Percentiles rank a stretch among this genome's conserved stretches.
Conservation (phyloP, 2,329 filamentous ascomycete species). For the Fusarium foetens region DNA sequence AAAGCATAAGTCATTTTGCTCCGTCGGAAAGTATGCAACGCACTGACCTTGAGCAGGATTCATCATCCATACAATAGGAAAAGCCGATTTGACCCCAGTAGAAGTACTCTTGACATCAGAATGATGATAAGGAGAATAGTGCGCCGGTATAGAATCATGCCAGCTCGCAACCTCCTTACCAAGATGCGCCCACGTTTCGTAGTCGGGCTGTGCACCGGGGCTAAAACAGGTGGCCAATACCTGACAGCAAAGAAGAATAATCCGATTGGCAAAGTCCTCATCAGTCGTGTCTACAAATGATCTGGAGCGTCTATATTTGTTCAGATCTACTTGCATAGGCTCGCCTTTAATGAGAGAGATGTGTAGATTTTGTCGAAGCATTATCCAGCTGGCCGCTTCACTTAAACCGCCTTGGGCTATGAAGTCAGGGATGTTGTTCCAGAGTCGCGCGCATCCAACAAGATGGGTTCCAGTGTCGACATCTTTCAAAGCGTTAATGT, state of each 20-base stretch:
- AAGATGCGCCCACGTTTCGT: constrained; percentile 30
- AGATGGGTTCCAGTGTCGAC: constrained; percentile 44
- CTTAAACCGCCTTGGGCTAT: constrained; percentile 50
- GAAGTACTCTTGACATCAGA: constrained; percentile 24
- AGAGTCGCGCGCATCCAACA: constrained; percentile 40
- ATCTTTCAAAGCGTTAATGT: constrained; percentile 23
- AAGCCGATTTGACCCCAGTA: constrained; percentile 1
- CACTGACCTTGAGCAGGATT: neutral
- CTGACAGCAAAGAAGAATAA: constrained; percentile 44
- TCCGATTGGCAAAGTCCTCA: constrained; percentile 44
- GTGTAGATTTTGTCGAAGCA: constrained; percentile 60
- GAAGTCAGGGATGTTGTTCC: constrained; percentile 44
- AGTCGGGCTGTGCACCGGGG: constrained; percentile 44
- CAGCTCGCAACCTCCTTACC: constrained; percentile 38
- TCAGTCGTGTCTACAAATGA: constrained; percentile 40
- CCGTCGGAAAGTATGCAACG: rapidly evolving
- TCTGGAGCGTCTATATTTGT: constrained; percentile 45
- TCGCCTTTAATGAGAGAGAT: constrained; percentile 55
- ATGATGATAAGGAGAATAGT: neutral
- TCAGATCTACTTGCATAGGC: constrained; percentile 50
- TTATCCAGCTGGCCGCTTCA: constrained; percentile 58
- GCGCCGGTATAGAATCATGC: constrained; percentile 32
- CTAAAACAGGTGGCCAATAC: constrained; percentile 49
- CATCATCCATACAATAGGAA: constrained; percentile 33
- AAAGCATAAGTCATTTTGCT: rapidly evolving